phyloP scores from a whole-genome alignment of 257 asterid genomes.

The Oldenlandia corymbosa region DNA sequence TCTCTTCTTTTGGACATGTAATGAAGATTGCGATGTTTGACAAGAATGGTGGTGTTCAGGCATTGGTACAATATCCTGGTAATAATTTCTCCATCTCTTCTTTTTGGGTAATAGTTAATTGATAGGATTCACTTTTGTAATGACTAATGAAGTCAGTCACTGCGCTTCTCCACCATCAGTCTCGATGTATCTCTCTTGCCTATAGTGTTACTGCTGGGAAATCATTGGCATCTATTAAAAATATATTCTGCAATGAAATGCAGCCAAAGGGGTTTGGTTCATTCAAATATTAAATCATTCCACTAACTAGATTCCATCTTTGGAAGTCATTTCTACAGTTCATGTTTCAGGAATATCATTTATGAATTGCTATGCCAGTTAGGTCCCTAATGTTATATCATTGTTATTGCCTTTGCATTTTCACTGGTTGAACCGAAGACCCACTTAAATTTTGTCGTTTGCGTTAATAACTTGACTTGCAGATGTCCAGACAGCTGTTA shows the following conservation, averaged over 20 bases:
- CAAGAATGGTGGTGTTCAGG: conserved; percentile 86
- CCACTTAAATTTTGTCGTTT: background rate
- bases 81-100: conserved; percentile 10
- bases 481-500: conserved; percentile 95
- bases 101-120: background rate
- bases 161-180: no score
- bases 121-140: background rate
- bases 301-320: background rate
- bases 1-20: conserved; percentile 75
- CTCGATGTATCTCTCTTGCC: no score
- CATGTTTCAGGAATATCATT: background rate
- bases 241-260: no score
- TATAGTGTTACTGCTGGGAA: no score
- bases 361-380: background rate
- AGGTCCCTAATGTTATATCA: background rate
- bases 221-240: no score
- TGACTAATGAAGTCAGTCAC: background rate
- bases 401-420: no score
- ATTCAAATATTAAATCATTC: background rate
- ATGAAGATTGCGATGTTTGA: conserved; percentile 91
- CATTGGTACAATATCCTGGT: conserved; percentile 88
- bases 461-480: conserved; percentile 23
- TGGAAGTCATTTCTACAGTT: background rate
- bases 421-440: background rate
- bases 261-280: background rate